phyloP scores from a whole-genome alignment of 23 red algal species.

The Agarophyton chilense region DNA sequence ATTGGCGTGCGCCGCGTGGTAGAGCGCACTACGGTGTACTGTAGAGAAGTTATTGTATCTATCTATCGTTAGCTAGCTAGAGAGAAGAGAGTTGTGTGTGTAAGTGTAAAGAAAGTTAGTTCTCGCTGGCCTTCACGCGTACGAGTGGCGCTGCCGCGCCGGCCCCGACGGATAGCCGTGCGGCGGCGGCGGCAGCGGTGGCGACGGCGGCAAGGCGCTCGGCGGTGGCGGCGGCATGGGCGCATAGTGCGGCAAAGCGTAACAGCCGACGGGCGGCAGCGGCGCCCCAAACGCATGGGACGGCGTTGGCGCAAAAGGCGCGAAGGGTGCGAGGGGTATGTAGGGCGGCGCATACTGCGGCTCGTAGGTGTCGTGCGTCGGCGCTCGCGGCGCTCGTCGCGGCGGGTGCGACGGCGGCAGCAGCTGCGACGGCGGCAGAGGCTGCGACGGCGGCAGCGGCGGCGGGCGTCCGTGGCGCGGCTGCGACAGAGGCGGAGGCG shows the following conservation, averaged over 20 bases:
- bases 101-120: background rate
- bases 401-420: background rate
- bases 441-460: background rate
- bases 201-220: background rate
- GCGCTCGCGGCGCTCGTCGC: background rate
- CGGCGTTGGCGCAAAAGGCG: background rate
- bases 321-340: background rate
- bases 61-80: no score
- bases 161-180: background rate
- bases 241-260: background rate
- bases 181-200: background rate
- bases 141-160: background rate
- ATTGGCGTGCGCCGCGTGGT: constrained; percentile 26
- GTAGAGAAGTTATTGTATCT: no score
- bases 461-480: background rate
- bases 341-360: background rate
- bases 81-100: no score
- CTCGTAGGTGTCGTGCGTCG: constrained; percentile 6
- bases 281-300: background rate
- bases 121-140: background rate
- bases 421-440: background rate
- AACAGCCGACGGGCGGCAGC: background rate
- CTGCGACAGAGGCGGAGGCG: background rate
- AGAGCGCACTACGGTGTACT: no score
- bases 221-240: background rate